Evolutionary conservation across 306 rosid species (phyloP).

Genomic region (Citrullus colocynthis): DNA sequence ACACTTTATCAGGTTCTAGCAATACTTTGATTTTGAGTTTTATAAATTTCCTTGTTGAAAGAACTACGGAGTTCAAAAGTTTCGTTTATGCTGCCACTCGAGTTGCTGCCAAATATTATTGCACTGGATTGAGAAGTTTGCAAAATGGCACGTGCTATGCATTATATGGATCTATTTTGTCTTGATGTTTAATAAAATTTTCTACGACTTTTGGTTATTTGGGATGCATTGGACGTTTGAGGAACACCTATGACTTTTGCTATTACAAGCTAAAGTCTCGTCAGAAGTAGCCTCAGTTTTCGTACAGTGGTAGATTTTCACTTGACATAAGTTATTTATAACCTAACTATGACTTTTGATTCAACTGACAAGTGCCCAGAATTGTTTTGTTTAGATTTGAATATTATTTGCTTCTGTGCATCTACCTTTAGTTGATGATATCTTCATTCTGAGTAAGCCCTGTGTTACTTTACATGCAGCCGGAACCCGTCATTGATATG

Average conservation of each 20-base stretch:
- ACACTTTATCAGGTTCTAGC: conserved; percentile 48
- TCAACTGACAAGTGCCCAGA: background rate
- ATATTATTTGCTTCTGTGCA: background rate
- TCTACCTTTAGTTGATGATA: background rate
- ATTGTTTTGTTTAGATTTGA: background rate
- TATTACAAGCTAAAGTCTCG: background rate
- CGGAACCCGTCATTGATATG: conserved; percentile 80
- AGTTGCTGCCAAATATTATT: background rate
- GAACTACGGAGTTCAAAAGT: background rate
- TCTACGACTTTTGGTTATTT: background rate
- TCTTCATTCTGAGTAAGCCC: background rate
- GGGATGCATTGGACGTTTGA: background rate
- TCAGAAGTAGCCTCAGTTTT: background rate
- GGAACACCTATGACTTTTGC: background rate
- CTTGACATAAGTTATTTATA: background rate
- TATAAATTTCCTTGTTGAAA: background rate
- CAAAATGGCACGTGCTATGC: background rate
- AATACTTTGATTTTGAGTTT: background rate
- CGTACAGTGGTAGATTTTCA: background rate
- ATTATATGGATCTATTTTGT: background rate
- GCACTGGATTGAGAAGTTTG: background rate
- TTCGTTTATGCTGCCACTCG: background rate
- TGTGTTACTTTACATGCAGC: conserved; percentile 39
- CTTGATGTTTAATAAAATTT: background rate
- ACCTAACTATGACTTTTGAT: background rate